Evolutionary conservation across 1,284 basidiomycete species (phyloP).

Genomic region (Heterobasidion annosum): DNA sequence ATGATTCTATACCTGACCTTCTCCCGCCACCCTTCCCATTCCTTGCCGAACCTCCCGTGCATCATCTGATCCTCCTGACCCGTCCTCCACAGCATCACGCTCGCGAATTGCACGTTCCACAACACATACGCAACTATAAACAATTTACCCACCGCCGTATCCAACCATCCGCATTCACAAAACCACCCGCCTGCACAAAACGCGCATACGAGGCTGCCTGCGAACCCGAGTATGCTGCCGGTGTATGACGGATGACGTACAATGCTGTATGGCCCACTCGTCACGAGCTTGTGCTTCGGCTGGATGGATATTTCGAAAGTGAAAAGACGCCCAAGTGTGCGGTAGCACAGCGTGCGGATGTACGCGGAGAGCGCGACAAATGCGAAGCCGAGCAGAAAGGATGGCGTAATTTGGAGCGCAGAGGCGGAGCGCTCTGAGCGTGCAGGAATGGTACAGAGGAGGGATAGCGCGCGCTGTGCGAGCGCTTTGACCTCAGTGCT

Average conservation of each 20-base stretch:
- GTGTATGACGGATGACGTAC: constrained; percentile 28
- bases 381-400: constrained; percentile 40
- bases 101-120: constrained; percentile 26
- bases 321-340: constrained; percentile 40
- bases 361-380: constrained; percentile 36
- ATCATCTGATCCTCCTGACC: constrained; percentile 46
- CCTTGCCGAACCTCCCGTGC: constrained; percentile 33
- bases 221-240: neutral
- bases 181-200: constrained; percentile 18
- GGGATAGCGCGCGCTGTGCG: too few relatives aligned
- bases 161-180: constrained; percentile 1
- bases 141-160: constrained; percentile 32
- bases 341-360: constrained; percentile 29
- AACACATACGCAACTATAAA: constrained; percentile 43
- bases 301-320: constrained; percentile 55
- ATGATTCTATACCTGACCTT: constrained; percentile 44
- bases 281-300: constrained; percentile 45
- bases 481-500: too few relatives aligned
- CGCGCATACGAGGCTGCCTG: constrained; percentile 25
- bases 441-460: too few relatives aligned
- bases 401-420: constrained; percentile 9
- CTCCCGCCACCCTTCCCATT: constrained; percentile 42
- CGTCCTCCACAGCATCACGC: constrained; percentile 20
- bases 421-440: too few relatives aligned
- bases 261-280: constrained; percentile 39